Evolutionary conservation across 2,329 filamentous ascomycete species (phyloP), one percentile per base, ranked within the genome.

Genomic region (Phoma sp.): DNA sequence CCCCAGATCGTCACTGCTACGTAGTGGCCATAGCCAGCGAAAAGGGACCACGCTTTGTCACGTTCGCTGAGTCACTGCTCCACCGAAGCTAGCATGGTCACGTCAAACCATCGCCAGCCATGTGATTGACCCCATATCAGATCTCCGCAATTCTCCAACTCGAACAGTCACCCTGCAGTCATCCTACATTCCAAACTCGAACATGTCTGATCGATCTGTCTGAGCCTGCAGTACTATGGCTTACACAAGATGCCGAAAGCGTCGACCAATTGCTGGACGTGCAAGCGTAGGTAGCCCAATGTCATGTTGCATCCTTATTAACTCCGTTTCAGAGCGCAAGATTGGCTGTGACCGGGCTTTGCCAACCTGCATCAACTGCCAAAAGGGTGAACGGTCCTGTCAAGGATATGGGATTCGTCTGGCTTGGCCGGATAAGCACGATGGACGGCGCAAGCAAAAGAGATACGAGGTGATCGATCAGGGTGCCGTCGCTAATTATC

Each of bases 381-480:
- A 68, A 12, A 72, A 75, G 18, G 76, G 78, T 2, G 73, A 74
- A 15, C 73, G 79, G 54, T 50, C 68, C 53, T 81, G 79, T 60
- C 53, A 75, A 47, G 78, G 79, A 34, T 82, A 81, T 57, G 77
- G 74, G 4, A 64, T 81, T 32, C 78, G 78, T 33, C 75, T 82
- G 4, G 71, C 76, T 5, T 82, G 79, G 80, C 78, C 79, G 7
- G 79, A 81, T 56, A 76, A 76, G 47, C 70, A 73, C n/a, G 78
- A 81, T 55, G 78, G 79, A 9, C 69, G 79, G 33, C 74, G 78
- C 36, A 73, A 73, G 56, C 67, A 71, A 47, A 69, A 69, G 51
- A 63, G 64, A 34, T 77, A 74, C 34, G 71, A 75, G 52, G 33
- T 48, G 17, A 34, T 25, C 15, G 9, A 43, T 4, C 45, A 39